Conservation (phyloP, 805 yeast genomes). For the Starmerella riodocensis region DNA sequence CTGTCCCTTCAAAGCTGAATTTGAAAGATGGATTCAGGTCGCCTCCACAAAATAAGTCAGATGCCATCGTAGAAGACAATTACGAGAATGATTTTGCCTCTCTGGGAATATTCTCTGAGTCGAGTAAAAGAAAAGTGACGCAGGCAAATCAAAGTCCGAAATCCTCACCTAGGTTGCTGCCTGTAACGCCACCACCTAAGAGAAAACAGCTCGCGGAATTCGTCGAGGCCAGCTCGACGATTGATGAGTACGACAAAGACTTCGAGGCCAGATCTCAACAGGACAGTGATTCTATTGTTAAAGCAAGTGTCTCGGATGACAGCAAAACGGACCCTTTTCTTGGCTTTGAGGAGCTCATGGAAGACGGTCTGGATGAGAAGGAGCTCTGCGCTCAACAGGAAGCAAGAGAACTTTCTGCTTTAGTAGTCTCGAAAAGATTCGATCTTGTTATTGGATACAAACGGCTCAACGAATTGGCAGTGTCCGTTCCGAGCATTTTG, state of each 20-base stretch:
- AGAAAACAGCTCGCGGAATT: conserved; percentile 34
- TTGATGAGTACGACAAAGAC: conserved; percentile 15
- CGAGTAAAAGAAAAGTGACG: background rate
- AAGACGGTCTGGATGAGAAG: conserved; percentile 21
- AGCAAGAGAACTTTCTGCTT: conserved; percentile 13
- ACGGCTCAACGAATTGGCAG: conserved; percentile 19
- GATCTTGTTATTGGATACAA: conserved; percentile 11
- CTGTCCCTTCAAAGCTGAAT: conserved; percentile 19
- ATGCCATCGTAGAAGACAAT: background rate
- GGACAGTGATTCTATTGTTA: background rate
- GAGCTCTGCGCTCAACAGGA: conserved; percentile 19
- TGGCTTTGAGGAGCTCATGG: conserved; percentile 32
- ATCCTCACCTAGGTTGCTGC: too few relatives aligned
- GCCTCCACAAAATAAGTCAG: background rate
- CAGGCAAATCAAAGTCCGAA: background rate
- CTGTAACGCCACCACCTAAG: conserved; percentile 20
- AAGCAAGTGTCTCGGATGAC: background rate
- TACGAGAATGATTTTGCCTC: conserved; percentile 18
- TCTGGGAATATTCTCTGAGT: conserved; percentile 11
- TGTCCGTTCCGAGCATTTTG: conserved; percentile 17
- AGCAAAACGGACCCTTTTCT: conserved; percentile 24
- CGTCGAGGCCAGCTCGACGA: conserved; percentile 28
- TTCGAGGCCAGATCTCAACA: conserved; percentile 28
- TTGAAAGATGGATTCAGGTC: conserved; percentile 6
- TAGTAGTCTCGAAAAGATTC: conserved; percentile 1